Evolutionary conservation across 177 flowering plant species (phyloP), one percentile per base, ranked within the genome.

Genomic region (Vitis hybrid): DNA sequence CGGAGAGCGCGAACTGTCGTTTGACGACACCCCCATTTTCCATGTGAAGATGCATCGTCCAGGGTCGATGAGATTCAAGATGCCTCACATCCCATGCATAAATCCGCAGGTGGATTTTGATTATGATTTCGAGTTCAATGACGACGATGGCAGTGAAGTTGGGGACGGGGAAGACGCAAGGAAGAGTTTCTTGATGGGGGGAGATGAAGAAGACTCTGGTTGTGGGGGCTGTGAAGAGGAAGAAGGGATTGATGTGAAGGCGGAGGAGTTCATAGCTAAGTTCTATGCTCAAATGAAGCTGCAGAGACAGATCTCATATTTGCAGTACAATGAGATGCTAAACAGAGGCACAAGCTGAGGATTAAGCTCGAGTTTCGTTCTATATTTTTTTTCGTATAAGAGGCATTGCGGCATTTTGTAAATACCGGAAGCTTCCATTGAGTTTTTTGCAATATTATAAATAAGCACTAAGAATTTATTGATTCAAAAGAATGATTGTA

Each of bases 281-380:
- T 93, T 93, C 73, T 87, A 88, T 66, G 66, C 79, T 79, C 92
- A 93, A 66, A 85, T 91, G 82, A 91, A 82, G 75, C 30, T 90
- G 76, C 97, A 93, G 68, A 77, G 97, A 62, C 93, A 93, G 81
- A 75, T 86, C 52, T 90, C 97, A 0, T 81, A 78, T 74, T 50
- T 87, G 40, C 75, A 86, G 54, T 89, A 87, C 77, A 69, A 74
- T 18, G 85, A 84, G 70, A 84, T 66, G 82, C 68, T 71, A 4
- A 67, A 71, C 1, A 82, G 82, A 78, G 77, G 80, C 46, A 46
- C 80, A 48, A 73, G 30, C 59, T 76, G 55, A 76, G 50, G 57
- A 50, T 40, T 52, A 8, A 7, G 35, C 24, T 52, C 5, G 8
- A 35, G 46, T 35, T 68, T 57, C 55, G 12, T 13, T 2, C 46